These are phyloP conservation scores for Diutina siamensis DNA, from an alignment of 1,139 yeast genomes.

Conservation along the genomic window DNA sequence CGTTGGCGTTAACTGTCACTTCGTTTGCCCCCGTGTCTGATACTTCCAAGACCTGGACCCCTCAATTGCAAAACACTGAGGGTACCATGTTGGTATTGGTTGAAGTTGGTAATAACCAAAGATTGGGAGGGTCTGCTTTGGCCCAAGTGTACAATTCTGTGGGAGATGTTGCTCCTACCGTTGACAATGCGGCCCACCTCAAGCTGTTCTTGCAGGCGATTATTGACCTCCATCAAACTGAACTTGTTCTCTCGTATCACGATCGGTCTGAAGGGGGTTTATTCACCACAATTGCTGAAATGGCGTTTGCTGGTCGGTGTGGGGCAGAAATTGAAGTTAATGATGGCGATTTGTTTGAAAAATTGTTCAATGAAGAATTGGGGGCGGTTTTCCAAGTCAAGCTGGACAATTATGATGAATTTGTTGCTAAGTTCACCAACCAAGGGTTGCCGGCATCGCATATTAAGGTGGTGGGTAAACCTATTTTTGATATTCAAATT, in stretches of 20 bases:
- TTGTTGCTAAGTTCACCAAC: slow-evolving; percentile 40
- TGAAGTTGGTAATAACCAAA: slow-evolving; percentile 52
- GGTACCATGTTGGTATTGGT: slow-evolving; percentile 47
- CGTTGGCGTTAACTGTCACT: slow-evolving; percentile 83
- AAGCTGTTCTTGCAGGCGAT: slow-evolving; percentile 62
- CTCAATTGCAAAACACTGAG: slow-evolving; percentile 43
- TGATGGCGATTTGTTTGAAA: slow-evolving; percentile 26
- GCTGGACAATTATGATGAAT: slow-evolving; percentile 37
- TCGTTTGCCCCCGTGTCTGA: slow-evolving; percentile 83
- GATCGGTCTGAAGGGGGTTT: slow-evolving; percentile 98
- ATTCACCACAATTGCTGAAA: slow-evolving; percentile 73
- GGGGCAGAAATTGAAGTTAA: slow-evolving; percentile 50
- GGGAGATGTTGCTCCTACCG: slow-evolving; percentile 78
- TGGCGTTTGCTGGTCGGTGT: slow-evolving; percentile 94
- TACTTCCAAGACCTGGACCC: slow-evolving; percentile 93
- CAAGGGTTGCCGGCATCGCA: slow-evolving; percentile 44
- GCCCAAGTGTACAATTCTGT: slow-evolving; percentile 88
- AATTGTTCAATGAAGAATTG: slow-evolving; percentile 81
- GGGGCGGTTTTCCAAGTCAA: slow-evolving; percentile 93
- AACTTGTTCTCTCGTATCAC: slow-evolving; percentile 79
- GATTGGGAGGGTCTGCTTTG: slow-evolving; percentile 88
- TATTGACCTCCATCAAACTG: slow-evolving; percentile 54
- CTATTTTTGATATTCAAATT: slow-evolving; percentile 36
- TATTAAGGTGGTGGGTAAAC: slow-evolving; percentile 57
- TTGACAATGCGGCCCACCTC: slow-evolving; percentile 52